Conservation (phyloP, 495 filamentous ascomycete species). For the Oidiodendron maius region DNA sequence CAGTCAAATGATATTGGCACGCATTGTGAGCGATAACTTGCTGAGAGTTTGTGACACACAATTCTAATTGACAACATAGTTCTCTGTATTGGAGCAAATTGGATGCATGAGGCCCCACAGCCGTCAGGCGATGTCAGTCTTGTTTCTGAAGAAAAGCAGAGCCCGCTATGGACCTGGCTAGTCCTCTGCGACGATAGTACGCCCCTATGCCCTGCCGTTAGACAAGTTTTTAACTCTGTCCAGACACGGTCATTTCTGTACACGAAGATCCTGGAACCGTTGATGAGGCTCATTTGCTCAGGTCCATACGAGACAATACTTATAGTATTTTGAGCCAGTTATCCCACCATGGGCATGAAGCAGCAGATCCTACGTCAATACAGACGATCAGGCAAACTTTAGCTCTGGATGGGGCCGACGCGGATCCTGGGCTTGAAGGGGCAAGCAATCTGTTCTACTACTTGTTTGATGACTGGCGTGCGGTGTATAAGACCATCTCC, state of each 20-base stretch:
- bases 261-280: conserved; percentile 57
- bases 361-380: conserved; percentile 42
- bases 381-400: conserved; percentile 30
- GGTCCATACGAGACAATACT: conserved; percentile 60
- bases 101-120: conserved; percentile 53
- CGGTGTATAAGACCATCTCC: conserved; percentile 55
- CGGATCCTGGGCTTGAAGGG: conserved; percentile 43
- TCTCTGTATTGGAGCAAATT: conserved; percentile 79
- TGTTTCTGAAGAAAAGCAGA: conserved; percentile 12
- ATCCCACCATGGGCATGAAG: conserved; percentile 40
- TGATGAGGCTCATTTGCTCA: conserved; percentile 33
- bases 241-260: conserved; percentile 71
- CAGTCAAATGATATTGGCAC: conserved; percentile 32
- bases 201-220: conserved; percentile 1
- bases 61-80: conserved; percentile 35
- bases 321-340: conserved; percentile 66
- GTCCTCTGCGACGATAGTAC: conserved; percentile 74
- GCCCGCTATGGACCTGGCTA: conserved; percentile 66
- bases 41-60: too few species aligned
- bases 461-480: conserved; percentile 82
- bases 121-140: conserved; percentile 4
- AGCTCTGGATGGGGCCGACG: conserved; percentile 15
- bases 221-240: neutral
- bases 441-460: conserved; percentile 79
- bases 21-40: conserved; percentile 18